A percentile compares a stretch with the other conserved stretches of the same genome.
These are phyloP conservation scores for Stylosanthes scabra DNA, from an alignment of 331 rosid genomes.

Conservation along the genomic window DNA sequence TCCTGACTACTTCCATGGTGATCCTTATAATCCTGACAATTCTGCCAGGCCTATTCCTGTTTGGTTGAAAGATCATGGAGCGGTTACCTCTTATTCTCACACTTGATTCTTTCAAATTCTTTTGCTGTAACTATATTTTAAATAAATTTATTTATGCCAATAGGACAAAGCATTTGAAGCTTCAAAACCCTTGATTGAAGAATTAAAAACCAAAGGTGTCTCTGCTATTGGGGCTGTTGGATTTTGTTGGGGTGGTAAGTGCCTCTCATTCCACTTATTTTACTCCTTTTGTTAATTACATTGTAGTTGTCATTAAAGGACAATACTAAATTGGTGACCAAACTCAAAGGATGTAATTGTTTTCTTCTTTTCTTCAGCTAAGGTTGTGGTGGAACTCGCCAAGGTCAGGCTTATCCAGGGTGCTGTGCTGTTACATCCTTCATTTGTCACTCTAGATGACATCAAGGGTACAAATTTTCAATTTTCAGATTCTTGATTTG, in stretches of 20 bases:
- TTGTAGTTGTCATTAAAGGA: background rate
- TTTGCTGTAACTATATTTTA: background rate
- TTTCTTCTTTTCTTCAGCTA: conserved; percentile 52
- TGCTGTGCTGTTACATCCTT: conserved; percentile 68
- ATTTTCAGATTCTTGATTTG: conserved; percentile 3
- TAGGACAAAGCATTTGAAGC: conserved; percentile 64
- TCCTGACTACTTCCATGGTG: conserved; percentile 58
- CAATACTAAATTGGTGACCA: background rate
- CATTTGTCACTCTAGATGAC: conserved; percentile 61
- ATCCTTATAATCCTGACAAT: conserved; percentile 45
- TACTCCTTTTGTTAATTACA: background rate
- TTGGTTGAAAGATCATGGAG: conserved; percentile 57
- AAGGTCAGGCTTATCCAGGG: conserved; percentile 48
- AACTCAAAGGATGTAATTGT: conserved; percentile 10
- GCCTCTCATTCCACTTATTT: background rate
- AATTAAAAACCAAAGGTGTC: conserved; percentile 58
- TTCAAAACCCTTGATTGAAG: conserved; percentile 60
- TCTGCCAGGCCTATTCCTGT: conserved; percentile 43
- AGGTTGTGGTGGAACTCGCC: conserved; percentile 62
- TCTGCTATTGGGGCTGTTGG: conserved; percentile 67
- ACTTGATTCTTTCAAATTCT: background rate
- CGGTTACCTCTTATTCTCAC: conserved; percentile 43
- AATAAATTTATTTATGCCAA: background rate
- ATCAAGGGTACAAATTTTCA: conserved; percentile 58
- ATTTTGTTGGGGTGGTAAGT: conserved; percentile 82